Base-by-base conservation (phyloP, 257 asterid species). In the Avicennia marina region DNA sequence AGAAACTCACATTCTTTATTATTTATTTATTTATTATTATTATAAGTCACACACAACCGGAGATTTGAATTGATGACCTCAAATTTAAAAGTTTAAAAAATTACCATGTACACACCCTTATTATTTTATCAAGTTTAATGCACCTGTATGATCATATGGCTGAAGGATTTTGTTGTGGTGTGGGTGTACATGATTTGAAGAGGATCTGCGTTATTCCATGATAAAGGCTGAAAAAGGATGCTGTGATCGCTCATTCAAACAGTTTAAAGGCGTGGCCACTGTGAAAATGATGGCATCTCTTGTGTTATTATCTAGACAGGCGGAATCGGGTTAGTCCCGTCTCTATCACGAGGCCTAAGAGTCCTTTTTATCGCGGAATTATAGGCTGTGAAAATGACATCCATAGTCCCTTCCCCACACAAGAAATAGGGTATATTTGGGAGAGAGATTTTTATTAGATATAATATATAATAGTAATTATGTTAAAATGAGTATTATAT, bases 301-400 rank as follows among this genome's bases (percentile, higher is more conserved):
- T 27, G 15, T 56, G 62, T 39, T 57, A 27, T 11, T 31, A 2
- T 44, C 26, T 6, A 58, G 22, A 32, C 15, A 44, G 45, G 2
- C 63, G 43, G 52, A 26, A 18, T 59, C 55, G 55, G 44, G 55
- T 58, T 58, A 8, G 64, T 44, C 24, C 6, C 18, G 64, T 59
- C 64, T 12, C 64, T 59, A 31, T 58, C 63, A 4, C 2, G 45
- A 17, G 22, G 22, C 11, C 22, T 41, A 41, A 11, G 47, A 41
- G 4, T 4, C 47, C 12, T 46, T 22, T 22, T 46, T 10, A 7
- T 31, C 32, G 11, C 26, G 22, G 12, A 19, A 12, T 11, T 22
- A 22, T 46, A 11, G 53, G 32, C 22, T 46, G 5, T 46, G 53
- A 21, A 46, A 46, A 11, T 46, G 53, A 46, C 32, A 0, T 21